phyloP scores from a whole-genome alignment of 345 rosid genomes.

The Eucalyptus curtisii region DNA sequence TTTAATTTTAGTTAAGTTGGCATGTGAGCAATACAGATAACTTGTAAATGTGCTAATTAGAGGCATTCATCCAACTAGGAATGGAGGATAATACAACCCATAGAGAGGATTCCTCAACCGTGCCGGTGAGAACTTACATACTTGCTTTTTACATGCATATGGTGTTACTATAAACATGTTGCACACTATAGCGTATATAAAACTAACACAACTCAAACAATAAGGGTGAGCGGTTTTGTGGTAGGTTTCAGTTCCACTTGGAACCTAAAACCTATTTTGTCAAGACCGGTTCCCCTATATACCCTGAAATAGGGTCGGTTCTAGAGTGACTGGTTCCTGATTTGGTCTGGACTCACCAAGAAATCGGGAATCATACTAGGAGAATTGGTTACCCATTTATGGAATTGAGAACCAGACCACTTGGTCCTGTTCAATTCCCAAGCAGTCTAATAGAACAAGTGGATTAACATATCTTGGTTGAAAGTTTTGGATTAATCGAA shows the following conservation, averaged over 20 bases:
- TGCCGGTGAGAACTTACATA: background rate
- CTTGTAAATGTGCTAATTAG: background rate
- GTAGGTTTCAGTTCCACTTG: background rate
- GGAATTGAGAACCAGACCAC: background rate
- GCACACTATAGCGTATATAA: background rate
- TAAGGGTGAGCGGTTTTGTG: background rate
- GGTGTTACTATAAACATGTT: background rate
- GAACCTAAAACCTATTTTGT: background rate
- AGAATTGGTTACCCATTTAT: rapidly evolving
- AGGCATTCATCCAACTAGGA: background rate
- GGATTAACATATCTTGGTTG: background rate
- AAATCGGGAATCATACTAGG: rapidly evolving
- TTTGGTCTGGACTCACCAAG: too few relatives aligned
- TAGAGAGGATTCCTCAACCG: background rate
- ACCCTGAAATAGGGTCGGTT: background rate
- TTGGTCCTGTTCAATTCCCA: rapidly evolving
- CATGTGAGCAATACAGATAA: background rate
- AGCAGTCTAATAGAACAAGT: too few relatives aligned
- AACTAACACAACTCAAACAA: background rate
- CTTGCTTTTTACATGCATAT: background rate
- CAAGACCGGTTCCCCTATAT: background rate
- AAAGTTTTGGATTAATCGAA: too few relatives aligned
- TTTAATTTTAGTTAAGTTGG: background rate
- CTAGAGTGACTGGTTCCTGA: too few relatives aligned
- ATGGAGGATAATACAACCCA: background rate